Conservation (phyloP, 2,329 filamentous ascomycete species). For the Exophiala aquamarina region DNA sequence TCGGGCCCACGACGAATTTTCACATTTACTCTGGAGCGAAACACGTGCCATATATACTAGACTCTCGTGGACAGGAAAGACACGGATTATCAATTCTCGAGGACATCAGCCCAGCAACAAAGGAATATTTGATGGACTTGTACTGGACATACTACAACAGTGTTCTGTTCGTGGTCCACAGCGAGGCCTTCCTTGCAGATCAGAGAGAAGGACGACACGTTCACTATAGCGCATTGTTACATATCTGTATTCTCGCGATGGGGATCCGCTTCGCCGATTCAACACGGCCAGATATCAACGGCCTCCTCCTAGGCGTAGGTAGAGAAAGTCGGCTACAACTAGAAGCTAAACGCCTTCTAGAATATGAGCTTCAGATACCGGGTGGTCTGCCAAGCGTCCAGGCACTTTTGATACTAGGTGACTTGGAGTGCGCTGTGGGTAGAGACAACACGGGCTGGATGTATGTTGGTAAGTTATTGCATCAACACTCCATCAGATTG, state of each 20-base stretch:
- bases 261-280: slow-evolving; percentile 3
- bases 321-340: slow-evolving; percentile 2
- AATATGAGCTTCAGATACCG: neutral
- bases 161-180: neutral
- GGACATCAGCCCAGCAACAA: neutral
- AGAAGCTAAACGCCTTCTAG: slow-evolving; percentile 1
- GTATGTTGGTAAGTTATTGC: slow-evolving; percentile 34
- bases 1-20: slow-evolving; percentile 5
- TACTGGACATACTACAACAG: slow-evolving; percentile 7
- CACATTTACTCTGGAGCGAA: slow-evolving; percentile 1
- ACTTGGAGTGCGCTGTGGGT: slow-evolving; percentile 3
- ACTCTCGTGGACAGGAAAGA: neutral
- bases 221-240: slow-evolving; percentile 3
- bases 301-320: neutral
- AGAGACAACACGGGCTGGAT: slow-evolving; percentile 35
- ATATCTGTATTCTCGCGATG: slow-evolving; percentile 5
- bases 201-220: neutral
- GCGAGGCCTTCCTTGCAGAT: slow-evolving; percentile 1
- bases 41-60: neutral
- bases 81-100: neutral
- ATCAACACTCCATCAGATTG: neutral
- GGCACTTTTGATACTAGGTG: slow-evolving; percentile 7
- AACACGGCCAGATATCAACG: neutral
- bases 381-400: slow-evolving; percentile 2
- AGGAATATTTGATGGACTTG: slow-evolving; percentile 10